Percentiles rank a stretch among this genome's conserved stretches.
Evolutionary conservation across 2,329 filamentous ascomycete species (phyloP).

Genomic region (Alternaria triticina): DNA sequence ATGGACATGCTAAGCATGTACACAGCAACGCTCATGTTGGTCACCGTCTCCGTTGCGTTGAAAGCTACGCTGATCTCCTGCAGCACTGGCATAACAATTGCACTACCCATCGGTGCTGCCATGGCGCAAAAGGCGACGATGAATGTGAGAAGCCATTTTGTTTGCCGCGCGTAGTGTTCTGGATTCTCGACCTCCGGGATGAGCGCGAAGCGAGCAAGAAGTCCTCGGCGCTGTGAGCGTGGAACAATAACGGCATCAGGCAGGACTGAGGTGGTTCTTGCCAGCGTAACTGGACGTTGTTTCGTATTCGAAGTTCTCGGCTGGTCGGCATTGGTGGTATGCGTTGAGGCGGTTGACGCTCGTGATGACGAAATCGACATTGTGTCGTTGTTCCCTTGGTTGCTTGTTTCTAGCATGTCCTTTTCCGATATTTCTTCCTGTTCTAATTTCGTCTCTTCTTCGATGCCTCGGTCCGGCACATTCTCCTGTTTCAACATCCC

Average conservation of each 20-base stretch:
- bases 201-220: slow-evolving; percentile 73
- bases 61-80: slow-evolving; percentile 44
- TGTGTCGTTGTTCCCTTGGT: slow-evolving; percentile 16
- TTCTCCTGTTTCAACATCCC: not conserved
- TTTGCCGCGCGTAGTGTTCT: slow-evolving; percentile 72
- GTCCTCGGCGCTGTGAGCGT: slow-evolving; percentile 67
- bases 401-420: slow-evolving; percentile 2
- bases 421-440: slow-evolving; percentile 5
- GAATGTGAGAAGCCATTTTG: slow-evolving; percentile 84
- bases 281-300: slow-evolving; percentile 25
- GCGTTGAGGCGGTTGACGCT: slow-evolving; percentile 28
- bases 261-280: slow-evolving; percentile 40
- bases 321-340: slow-evolving; percentile 15
- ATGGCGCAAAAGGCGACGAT: slow-evolving; percentile 79
- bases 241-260: slow-evolving; percentile 57
- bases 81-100: slow-evolving; percentile 72
- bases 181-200: slow-evolving; percentile 81
- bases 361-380: slow-evolving; percentile 33
- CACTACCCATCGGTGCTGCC: slow-evolving; percentile 81
- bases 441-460: not conserved
- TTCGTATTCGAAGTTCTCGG: not conserved
- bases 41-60: slow-evolving; percentile 38
- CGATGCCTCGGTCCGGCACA: not conserved
- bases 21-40: slow-evolving; percentile 50
- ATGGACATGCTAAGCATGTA: slow-evolving; percentile 53